Conservation (phyloP, 257 asterid genomes). For the Capsicum rhomboideum region DNA sequence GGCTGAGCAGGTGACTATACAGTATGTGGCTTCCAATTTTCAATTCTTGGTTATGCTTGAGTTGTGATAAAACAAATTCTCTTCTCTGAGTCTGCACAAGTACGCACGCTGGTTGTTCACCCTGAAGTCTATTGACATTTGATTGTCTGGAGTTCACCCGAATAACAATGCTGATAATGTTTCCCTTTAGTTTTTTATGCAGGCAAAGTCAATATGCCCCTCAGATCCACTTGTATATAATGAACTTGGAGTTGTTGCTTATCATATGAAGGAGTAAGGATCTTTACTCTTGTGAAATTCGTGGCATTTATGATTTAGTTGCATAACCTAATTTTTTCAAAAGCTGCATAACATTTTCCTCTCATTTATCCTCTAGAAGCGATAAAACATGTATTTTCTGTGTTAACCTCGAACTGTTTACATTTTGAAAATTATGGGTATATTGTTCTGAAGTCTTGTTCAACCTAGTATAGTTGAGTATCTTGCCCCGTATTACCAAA, state of each 20-base stretch:
- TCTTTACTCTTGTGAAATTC: constrained; percentile 1
- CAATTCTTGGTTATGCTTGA: background rate
- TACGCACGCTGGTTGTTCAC: constrained; percentile 2
- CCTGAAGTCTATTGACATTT: constrained; percentile 12
- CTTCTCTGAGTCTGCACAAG: background rate
- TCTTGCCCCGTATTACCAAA: background rate
- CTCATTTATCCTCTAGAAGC: background rate
- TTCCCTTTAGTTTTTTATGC: constrained; percentile 81
- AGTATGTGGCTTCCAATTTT: constrained; percentile 2
- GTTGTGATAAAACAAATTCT: background rate
- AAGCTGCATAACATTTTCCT: background rate
- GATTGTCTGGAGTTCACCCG: background rate
- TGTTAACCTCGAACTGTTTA: background rate
- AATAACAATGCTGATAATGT: background rate
- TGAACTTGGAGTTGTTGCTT: constrained; percentile 98
- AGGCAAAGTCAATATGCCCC: constrained; percentile 82
- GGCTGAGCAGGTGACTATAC: constrained; percentile 79
- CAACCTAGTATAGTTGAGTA: background rate
- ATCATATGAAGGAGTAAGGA: constrained; percentile 97
- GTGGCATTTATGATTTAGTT: background rate
- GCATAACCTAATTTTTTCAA: background rate
- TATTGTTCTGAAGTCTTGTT: background rate
- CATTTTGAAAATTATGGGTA: background rate
- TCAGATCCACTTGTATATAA: constrained; percentile 94
- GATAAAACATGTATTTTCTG: background rate